Conservation (phyloP, 2,329 filamentous ascomycete species). For the Talaromyces pinophilus region DNA sequence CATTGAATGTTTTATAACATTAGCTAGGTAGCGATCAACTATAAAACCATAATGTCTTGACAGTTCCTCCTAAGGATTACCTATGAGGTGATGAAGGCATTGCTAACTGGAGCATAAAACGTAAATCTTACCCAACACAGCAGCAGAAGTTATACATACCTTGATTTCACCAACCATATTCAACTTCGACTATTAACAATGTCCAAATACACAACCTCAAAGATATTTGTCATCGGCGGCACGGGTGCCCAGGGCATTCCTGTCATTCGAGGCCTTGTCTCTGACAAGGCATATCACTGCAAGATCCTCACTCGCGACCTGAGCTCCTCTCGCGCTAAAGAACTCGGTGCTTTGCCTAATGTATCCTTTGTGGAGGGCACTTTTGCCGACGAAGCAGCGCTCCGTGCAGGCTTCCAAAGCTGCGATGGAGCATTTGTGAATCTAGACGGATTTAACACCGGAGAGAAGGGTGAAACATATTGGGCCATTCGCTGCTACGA, state of each 20-base stretch:
- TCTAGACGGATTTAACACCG: constrained; percentile 56
- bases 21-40: not conserved
- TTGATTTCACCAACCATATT: not conserved
- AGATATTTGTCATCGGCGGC: constrained; percentile 18
- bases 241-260: constrained; percentile 5
- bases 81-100: not conserved
- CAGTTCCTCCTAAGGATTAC: not conserved
- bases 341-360: not conserved
- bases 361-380: not conserved
- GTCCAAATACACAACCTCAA: not conserved
- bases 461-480: constrained; percentile 56
- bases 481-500: constrained; percentile 45
- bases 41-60: not conserved
- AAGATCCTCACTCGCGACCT: constrained; percentile 3
- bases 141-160: not conserved
- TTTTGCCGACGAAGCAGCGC: not conserved
- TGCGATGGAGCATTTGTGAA: constrained; percentile 47
- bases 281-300: not conserved
- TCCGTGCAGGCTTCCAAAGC: not conserved
- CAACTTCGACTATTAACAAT: not conserved
- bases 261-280: not conserved
- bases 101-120: not conserved
- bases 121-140: not conserved
- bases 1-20: not conserved
- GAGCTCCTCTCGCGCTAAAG: not conserved